Base-by-base conservation (phyloP, 352 stramenopile species). In the Phytopythium ostracodes region DNA sequence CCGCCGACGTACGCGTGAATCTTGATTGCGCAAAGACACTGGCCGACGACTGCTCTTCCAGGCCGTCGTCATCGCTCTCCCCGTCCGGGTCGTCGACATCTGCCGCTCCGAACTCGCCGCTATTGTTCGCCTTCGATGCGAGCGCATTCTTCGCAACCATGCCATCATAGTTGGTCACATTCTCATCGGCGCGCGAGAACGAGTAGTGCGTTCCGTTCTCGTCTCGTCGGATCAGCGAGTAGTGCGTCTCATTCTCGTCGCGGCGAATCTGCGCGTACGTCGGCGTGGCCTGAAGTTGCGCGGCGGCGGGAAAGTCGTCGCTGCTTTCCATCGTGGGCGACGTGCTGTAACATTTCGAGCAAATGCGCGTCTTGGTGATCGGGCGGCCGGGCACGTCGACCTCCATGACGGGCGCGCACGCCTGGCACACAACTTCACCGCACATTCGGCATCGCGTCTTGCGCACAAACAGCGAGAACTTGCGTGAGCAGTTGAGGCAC, bases 371-470 rank as follows among this genome's bases (percentile, higher is more conserved):
- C 59, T 87, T 88, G 40, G 69, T 56, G 18, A 70, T 62, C 4
- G 65, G 62, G 8, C 64, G 60, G 24, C 68, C 66, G 0, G 71
- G 64, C 17, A 65, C 62, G 7, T 75, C 73, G 35, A 74, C 79
- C 51, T 84, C 68, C 17, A 90, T 70, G 12, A 83, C 71, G 8
- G 83, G 83, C 9, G 83, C 83, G 59, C 83, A 92, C 1, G 79
- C 70, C 54, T 89, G 81, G 27, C 83, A 92, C 24, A 91, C 79
- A 29, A 92, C 83, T 55, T 92, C 77, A 10, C 83, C 83, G 46
- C 83, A 92, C 40, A 92, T 69, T 18, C 83, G 77, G 54, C 83
- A 92, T 3, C 81, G 64, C 43, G 79, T 89, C 56, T 92, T 92
- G 27, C 79, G 77, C 24, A 88, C 70, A 56, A 92, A 87, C 0